These are phyloP conservation scores for Aspergillus pseudonomiae DNA, from an alignment of 2,329 filamentous ascomycete genomes.

Conservation along the genomic window DNA sequence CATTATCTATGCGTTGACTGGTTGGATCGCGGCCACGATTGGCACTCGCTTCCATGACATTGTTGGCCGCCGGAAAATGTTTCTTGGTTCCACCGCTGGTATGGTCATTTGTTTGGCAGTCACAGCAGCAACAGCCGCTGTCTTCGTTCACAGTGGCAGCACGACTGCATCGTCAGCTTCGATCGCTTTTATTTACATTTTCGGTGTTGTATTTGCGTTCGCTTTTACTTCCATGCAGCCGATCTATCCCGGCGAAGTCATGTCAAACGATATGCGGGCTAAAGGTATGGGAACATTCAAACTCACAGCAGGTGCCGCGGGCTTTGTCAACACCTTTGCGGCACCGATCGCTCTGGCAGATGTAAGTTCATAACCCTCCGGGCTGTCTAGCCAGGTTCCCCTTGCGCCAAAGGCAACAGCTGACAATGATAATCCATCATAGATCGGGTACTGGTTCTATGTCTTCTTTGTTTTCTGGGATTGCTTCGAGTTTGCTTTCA, in stretches of 20 bases:
- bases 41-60: slow-evolving; percentile 15
- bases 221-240: slow-evolving; percentile 51
- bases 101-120: slow-evolving; percentile 16
- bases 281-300: slow-evolving; percentile 56
- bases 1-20: too few relatives aligned
- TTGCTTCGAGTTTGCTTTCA: slow-evolving; percentile 25
- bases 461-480: slow-evolving; percentile 52
- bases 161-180: slow-evolving; percentile 29
- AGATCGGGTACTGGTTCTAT: slow-evolving; percentile 19
- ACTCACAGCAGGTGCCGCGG: slow-evolving; percentile 14
- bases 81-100: slow-evolving; percentile 10
- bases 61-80: slow-evolving; percentile 15
- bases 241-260: slow-evolving; percentile 58
- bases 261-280: slow-evolving; percentile 58
- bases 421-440: neutral
- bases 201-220: slow-evolving; percentile 53
- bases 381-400: neutral
- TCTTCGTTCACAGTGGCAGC: too few relatives aligned
- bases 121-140: slow-evolving; percentile 3
- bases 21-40: neutral
- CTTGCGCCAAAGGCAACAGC: neutral
- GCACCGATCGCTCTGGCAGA: slow-evolving; percentile 13
- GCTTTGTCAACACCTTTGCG: slow-evolving; percentile 15
- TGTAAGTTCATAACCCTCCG: neutral
- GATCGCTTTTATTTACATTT: slow-evolving; percentile 59